Evolutionary conservation across 2,329 filamentous ascomycete genomes (phyloP).

Genomic region (Ophiostoma perfectum): DNA sequence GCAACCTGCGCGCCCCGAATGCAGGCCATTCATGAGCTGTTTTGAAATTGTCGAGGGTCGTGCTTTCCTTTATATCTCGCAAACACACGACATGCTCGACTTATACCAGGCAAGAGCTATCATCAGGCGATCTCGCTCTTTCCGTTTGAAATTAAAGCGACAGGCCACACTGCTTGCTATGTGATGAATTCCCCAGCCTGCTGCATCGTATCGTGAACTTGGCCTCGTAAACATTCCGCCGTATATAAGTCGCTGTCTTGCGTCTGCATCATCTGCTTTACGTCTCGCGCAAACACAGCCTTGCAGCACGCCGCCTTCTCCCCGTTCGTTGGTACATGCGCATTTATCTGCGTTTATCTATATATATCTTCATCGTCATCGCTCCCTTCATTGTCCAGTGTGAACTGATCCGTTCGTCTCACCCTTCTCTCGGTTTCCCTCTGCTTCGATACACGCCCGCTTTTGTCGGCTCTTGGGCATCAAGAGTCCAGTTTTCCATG

Average conservation of each 20-base stretch:
- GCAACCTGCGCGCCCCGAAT: not conserved
- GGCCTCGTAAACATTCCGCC: not conserved
- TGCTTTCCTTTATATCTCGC: not conserved
- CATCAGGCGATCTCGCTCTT: not conserved
- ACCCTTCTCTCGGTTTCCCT: not conserved
- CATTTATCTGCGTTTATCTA: not conserved
- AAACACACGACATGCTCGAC: not conserved
- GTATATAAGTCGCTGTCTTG: not conserved
- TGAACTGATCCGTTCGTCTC: not conserved
- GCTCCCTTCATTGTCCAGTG: not conserved
- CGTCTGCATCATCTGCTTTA: not conserved
- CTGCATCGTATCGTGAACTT: conserved; percentile 8
- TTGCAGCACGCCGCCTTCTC: not conserved
- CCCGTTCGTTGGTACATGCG: too few relatives aligned
- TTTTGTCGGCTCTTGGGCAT: conserved; percentile 4
- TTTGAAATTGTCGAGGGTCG: not conserved
- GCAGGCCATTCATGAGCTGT: not conserved
- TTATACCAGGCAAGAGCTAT: not conserved
- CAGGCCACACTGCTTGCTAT: too few relatives aligned
- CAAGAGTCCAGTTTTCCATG: not conserved
- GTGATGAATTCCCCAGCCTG: not conserved
- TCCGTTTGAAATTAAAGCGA: not conserved
- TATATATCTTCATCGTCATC: not conserved
- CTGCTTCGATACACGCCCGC: not conserved
- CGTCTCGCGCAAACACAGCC: not conserved